Percentiles rank a stretch among this genome's conserved stretches.
These are phyloP conservation scores for Stellera chamaejasme DNA, from an alignment of 345 rosid species.

Conservation along the genomic window DNA sequence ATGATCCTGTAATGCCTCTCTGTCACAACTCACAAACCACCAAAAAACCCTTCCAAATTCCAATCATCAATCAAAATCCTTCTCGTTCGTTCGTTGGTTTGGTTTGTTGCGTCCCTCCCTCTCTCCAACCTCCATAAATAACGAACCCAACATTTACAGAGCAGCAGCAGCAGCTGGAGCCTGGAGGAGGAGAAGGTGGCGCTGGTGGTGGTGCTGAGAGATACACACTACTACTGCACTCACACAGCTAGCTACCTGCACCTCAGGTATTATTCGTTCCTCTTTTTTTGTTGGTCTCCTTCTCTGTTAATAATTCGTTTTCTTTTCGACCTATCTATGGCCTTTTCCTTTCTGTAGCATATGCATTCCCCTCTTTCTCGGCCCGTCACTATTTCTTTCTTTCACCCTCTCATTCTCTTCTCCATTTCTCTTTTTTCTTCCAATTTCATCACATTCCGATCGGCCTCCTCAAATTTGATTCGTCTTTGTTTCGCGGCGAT, in stretches of 20 bases:
- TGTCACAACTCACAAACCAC: neutral
- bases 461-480: conserved; percentile 9
- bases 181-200: no score
- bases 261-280: no score
- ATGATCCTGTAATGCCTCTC: neutral
- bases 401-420: neutral
- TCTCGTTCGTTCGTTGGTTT: neutral
- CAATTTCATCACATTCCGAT: conserved; percentile 10
- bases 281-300: no score
- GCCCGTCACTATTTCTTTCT: conserved; percentile 13
- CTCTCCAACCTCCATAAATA: neutral
- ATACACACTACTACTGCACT: no score
- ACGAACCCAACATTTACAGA: neutral
- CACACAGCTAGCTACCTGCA: no score
- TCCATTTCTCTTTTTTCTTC: no score
- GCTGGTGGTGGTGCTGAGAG: no score
- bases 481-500: conserved; percentile 16
- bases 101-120: neutral
- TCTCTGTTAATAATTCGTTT: neutral
- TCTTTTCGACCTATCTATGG: neutral
- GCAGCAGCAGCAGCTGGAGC: no score
- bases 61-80: no score
- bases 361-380: neutral
- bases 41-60: no score
- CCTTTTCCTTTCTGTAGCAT: neutral